phyloP scores from a whole-genome alignment of 2,329 filamentous ascomycete species.

The Trichophyton equinum region DNA sequence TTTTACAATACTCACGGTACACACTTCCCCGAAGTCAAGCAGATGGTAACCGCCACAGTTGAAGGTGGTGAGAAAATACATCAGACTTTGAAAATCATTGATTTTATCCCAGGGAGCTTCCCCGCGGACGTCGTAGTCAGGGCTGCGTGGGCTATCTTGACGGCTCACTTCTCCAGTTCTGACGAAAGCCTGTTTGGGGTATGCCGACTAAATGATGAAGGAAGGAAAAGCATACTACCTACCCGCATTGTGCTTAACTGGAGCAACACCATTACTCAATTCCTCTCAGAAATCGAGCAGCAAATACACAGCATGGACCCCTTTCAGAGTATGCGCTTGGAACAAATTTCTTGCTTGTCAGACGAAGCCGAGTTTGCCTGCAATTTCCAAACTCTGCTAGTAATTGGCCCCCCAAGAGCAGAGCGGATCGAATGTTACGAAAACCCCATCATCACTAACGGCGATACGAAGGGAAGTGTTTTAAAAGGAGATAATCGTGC shows the following conservation, averaged over 20 bases:
- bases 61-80: not conserved
- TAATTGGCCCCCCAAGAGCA: too few relatives aligned
- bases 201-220: slow-evolving; percentile 23
- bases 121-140: not conserved
- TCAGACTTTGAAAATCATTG: not conserved
- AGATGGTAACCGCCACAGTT: not conserved
- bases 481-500: not conserved
- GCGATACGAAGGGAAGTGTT: not conserved
- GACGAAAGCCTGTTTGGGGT: slow-evolving; percentile 34
- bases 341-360: slow-evolving; percentile 40
- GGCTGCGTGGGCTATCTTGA: slow-evolving; percentile 9
- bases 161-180: slow-evolving; percentile 14
- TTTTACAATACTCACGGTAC: not conserved
- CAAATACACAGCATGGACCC: slow-evolving; percentile 44
- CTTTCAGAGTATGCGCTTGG: slow-evolving; percentile 39
- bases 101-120: not conserved
- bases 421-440: not conserved
- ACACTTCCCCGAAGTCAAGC: not conserved
- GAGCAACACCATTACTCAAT: not conserved
- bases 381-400: slow-evolving; percentile 23
- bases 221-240: slow-evolving; percentile 23
- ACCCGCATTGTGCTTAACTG: slow-evolving; percentile 21
- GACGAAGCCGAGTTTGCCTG: slow-evolving; percentile 29
- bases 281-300: slow-evolving; percentile 40
- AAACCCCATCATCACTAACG: not conserved